Conservation (phyloP, 495 filamentous ascomycete species). For the Neurospora sp. region DNA sequence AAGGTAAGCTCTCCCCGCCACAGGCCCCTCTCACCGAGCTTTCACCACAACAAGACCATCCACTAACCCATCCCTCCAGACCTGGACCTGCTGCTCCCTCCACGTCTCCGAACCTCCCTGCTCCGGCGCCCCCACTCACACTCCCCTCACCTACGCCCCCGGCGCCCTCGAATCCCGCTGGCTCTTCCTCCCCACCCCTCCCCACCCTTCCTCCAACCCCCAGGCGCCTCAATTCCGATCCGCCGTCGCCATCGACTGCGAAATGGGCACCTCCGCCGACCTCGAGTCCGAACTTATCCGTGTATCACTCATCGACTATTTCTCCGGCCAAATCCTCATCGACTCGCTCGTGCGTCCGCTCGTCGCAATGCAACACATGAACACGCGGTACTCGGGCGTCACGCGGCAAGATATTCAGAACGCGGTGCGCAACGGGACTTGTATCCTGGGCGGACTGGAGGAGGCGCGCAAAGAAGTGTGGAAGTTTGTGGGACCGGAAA, state of each 20-base stretch:
- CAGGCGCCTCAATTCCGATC: not conserved
- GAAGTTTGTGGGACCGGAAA: slow-evolving; percentile 25
- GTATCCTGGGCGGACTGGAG: slow-evolving; percentile 14
- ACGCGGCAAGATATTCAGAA: slow-evolving; percentile 11
- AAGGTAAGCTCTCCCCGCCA: not conserved
- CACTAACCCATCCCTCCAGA: not conserved
- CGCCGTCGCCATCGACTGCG: slow-evolving; percentile 40
- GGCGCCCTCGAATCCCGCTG: not conserved
- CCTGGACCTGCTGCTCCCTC: slow-evolving; percentile 4
- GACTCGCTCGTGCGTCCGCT: slow-evolving; percentile 33
- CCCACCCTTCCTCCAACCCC: not conserved
- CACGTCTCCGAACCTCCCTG: not conserved
- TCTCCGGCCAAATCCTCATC: slow-evolving; percentile 31
- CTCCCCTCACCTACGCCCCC: not conserved
- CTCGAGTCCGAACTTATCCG: slow-evolving; percentile 31
- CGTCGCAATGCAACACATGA: slow-evolving; percentile 27
- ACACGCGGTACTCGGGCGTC: slow-evolving; percentile 31
- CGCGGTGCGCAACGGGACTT: slow-evolving; percentile 1
- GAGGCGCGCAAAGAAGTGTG: slow-evolving; percentile 25
- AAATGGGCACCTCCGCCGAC: slow-evolving; percentile 29
- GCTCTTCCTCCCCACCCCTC: slow-evolving; percentile 3
- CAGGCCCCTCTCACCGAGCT: not conserved
- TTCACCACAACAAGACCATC: not conserved
- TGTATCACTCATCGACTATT: slow-evolving; percentile 33
- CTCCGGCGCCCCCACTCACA: not conserved